Evolutionary conservation across 2,329 filamentous ascomycete species (phyloP).

Genomic region (Dryadomyces sulphureus): DNA sequence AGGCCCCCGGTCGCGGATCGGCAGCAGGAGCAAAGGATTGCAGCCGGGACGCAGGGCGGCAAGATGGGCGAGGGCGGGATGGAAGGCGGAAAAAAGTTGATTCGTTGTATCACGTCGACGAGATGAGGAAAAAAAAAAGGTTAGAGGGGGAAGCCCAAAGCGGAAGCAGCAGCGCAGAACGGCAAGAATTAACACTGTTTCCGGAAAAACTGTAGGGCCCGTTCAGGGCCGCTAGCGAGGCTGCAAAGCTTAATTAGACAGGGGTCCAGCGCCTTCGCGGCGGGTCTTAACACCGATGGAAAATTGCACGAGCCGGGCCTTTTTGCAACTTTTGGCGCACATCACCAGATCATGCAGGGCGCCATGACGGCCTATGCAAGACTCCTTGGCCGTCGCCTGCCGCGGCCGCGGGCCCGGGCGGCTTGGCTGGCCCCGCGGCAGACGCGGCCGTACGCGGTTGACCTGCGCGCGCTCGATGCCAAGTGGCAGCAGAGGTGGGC

Average conservation of each 20-base stretch:
- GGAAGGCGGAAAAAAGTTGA: neutral
- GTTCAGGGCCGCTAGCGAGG: neutral
- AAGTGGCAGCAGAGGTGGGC: slow-evolving; percentile 39
- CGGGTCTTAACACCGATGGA: no score
- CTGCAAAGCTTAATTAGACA: neutral
- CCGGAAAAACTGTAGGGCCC: neutral
- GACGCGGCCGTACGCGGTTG: slow-evolving; percentile 19
- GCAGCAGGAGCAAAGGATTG: no score
- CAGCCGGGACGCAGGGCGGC: neutral
- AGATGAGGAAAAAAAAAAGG: neutral
- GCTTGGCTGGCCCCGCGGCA: neutral
- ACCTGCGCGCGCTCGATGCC: slow-evolving; percentile 30
- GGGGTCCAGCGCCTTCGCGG: no score
- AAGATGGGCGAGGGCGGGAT: neutral
- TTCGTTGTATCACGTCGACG: no score
- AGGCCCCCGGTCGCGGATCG: no score
- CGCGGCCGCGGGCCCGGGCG: slow-evolving; percentile 8
- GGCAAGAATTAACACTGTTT: neutral
- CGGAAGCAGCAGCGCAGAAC: neutral
- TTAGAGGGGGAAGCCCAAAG: neutral
- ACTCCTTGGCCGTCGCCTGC: slow-evolving; percentile 15
- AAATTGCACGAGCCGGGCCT: no score
- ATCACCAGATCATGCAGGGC: neutral
- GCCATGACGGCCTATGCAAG: slow-evolving; percentile 13
- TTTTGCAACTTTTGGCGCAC: neutral